Evolutionary conservation across 257 asterid species (phyloP), one percentile per base, ranked within the genome.

Genomic region (Gentiana macrophylla): DNA sequence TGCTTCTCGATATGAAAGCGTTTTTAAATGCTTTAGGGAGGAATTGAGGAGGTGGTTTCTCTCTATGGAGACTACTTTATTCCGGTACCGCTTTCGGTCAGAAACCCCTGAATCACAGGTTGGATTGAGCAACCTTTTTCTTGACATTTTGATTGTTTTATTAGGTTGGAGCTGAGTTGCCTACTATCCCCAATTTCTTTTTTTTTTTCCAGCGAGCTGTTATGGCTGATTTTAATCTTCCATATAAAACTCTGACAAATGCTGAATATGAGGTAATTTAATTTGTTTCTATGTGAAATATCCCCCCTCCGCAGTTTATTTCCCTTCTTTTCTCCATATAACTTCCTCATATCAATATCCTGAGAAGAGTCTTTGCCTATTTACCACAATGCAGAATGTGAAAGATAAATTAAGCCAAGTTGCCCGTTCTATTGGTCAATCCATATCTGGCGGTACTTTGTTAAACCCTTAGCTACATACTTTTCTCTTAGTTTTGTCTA

Each of bases 41-140:
- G 95, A 87, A 62, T 72, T 87, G 67, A 70, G 96, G 71, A 87
- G 67, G 73, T 87, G 96, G 96, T 91, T 87, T 79, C 93, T 91
- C 66, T 87, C 94, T 33, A 78, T 79, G 77, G 95, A 91, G 84
- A 84, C 96, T 53, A 70, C 86, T 55, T 72, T 91, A 35, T 91
- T 91, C 67, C 84, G 94, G 47, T 76, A 79, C 67, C 96, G 98
- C 8, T 83, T 87, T 69, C 85, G 55, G 63, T 53, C 3, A 35
- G 79, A 82, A 78, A 44, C 72, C 55, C 8, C 71, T 53, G 96
- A 83, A 50, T 71, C 77, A 56, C 90, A 91, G 96, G 98, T 87
- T 34, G 56, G 70, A 52, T 70, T 67, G 69, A 59, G 59, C 60
- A 67, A 56, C 35, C 3, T 37, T 38, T 62, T 2, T 49, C 32